phyloP scores from a whole-genome alignment of 2,329 filamentous ascomycete species.

The Xylaria sp. region DNA sequence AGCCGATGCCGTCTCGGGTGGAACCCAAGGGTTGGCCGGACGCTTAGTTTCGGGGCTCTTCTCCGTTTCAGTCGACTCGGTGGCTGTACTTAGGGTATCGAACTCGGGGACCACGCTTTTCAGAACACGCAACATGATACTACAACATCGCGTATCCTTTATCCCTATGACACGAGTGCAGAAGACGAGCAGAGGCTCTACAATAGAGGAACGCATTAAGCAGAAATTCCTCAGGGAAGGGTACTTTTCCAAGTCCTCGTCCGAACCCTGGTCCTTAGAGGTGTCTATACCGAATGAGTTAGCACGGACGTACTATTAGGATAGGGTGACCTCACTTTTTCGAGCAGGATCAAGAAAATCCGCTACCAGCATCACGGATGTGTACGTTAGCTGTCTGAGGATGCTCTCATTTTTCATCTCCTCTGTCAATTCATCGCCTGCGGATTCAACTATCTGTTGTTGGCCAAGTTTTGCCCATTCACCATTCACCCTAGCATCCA shows the following conservation, averaged over 20 bases:
- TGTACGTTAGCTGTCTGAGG: constrained; percentile 89
- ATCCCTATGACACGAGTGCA: constrained; percentile 90
- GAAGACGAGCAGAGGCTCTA: constrained; percentile 91
- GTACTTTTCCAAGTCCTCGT: constrained; percentile 52
- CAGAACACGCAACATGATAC: constrained; percentile 86
- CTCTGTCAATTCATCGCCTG: constrained; percentile 83
- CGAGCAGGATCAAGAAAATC: constrained; percentile 83
- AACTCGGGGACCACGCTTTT: constrained; percentile 87
- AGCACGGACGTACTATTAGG: constrained; percentile 29
- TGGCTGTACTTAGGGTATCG: constrained; percentile 40
- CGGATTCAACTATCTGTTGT: constrained; percentile 69
- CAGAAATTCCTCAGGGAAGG: constrained; percentile 83
- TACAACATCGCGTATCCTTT: constrained; percentile 88
- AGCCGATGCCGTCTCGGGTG: constrained; percentile 65
- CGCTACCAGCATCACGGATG: constrained; percentile 89
- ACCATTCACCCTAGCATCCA: constrained; percentile 84
- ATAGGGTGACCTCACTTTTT: constrained; percentile 62
- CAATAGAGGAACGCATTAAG: constrained; percentile 77
- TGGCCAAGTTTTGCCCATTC: constrained; percentile 86
- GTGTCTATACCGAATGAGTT: constrained; percentile 33
- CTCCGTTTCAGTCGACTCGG: constrained; percentile 18
- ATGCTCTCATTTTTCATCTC: constrained; percentile 99
- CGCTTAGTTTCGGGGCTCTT: constrained; percentile 28
- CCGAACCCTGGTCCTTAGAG: constrained; percentile 42
- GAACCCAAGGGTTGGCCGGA: constrained; percentile 57